Percentiles rank a stretch among this genome's conserved stretches.
phyloP scores from a whole-genome alignment of 306 rosid species.

The Lupinus albus region DNA sequence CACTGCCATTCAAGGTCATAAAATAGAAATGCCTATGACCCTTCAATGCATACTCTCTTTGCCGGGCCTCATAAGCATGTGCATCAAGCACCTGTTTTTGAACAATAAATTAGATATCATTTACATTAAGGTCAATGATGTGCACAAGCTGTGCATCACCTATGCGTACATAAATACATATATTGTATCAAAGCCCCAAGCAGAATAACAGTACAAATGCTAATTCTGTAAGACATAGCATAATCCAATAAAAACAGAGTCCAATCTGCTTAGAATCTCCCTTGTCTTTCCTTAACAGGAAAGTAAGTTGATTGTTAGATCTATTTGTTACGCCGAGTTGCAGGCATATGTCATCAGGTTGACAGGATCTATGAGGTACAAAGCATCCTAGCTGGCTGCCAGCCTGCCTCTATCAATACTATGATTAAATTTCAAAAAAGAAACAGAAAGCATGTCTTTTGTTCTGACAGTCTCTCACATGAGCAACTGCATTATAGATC shows the following conservation, averaged over 20 bases:
- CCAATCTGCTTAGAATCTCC: constrained; percentile 34
- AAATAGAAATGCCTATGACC: constrained; percentile 98
- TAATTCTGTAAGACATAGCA: not conserved
- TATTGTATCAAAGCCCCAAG: constrained; percentile 24
- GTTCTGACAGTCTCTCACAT: not conserved
- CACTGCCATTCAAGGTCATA: constrained; percentile 95
- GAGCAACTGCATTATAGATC: constrained; percentile 27
- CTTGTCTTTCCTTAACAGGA: not conserved
- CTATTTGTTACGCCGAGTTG: constrained; percentile 7
- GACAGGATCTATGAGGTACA: constrained; percentile 27
- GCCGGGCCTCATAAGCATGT: constrained; percentile 85
- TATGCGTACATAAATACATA: constrained; percentile 18
- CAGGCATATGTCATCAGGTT: constrained; percentile 15
- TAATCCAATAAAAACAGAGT: not conserved
- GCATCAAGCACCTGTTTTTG: constrained; percentile 82
- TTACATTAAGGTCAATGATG: constrained; percentile 26
- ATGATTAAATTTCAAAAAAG: constrained; percentile 1
- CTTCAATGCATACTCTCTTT: constrained; percentile 87
- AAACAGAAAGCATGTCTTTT: constrained; percentile 17
- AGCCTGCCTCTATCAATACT: not conserved
- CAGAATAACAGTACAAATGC: constrained; percentile 28
- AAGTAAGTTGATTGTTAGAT: constrained; percentile 9
- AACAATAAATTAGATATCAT: constrained; percentile 36
- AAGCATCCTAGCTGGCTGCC: constrained; percentile 24
- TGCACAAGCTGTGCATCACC: constrained; percentile 23